Evolutionary conservation across 2,329 filamentous ascomycete genomes (phyloP).

Genomic region (Uncinocarpus reesii): DNA sequence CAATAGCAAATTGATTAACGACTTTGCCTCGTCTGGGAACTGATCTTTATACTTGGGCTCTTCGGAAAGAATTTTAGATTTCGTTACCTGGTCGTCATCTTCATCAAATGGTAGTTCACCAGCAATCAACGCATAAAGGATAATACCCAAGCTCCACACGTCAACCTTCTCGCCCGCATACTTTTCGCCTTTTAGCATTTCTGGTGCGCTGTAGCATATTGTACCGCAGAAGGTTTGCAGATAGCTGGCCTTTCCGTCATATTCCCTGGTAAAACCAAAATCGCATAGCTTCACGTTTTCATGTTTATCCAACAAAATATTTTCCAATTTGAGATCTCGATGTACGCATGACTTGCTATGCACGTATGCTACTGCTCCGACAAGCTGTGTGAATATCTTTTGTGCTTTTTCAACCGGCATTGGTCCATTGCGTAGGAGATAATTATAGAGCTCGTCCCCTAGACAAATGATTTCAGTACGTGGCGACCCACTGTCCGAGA

Average conservation of each 20-base stretch:
- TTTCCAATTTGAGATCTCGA: constrained; percentile 91
- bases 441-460: constrained; percentile 97
- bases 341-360: constrained; percentile 93
- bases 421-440: constrained; percentile 76
- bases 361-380: constrained; percentile 89
- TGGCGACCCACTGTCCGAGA: constrained; percentile 6
- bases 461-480: constrained; percentile 11
- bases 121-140: constrained; percentile 71
- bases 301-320: constrained; percentile 89
- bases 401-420: constrained; percentile 79
- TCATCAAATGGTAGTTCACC: constrained; percentile 89
- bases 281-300: constrained; percentile 97
- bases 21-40: constrained; percentile 64
- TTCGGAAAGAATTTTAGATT: constrained; percentile 70
- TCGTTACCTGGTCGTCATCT: constrained; percentile 80
- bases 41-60: constrained; percentile 78
- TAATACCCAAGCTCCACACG: constrained; percentile 94
- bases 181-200: constrained; percentile 97
- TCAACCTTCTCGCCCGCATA: constrained; percentile 97
- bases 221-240: constrained; percentile 97
- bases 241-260: constrained; percentile 88
- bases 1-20: constrained; percentile 67
- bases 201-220: constrained; percentile 92
- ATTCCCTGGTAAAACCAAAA: constrained; percentile 96
- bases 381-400: constrained; percentile 89